Percentiles rank a stretch among this genome's conserved stretches.
These are phyloP conservation scores for Ceratocystis destructans DNA, from an alignment of 2,329 filamentous ascomycete genomes.

Conservation along the genomic window DNA sequence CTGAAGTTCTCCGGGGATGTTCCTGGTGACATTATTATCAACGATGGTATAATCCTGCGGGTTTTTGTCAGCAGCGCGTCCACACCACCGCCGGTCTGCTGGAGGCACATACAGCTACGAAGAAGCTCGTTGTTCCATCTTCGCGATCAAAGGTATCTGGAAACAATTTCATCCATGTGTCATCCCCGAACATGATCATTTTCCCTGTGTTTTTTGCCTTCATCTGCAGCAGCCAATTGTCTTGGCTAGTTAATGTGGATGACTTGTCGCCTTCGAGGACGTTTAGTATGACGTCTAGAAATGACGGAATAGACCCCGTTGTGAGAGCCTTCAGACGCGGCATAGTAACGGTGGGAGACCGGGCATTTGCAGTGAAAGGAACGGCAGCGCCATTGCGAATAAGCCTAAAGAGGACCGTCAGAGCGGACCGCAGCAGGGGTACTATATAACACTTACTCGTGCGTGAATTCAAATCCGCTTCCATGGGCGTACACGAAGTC, in stretches of 20 bases:
- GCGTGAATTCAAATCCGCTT: conserved; percentile 78
- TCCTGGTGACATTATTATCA: conserved; percentile 90
- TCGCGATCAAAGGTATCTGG: conserved; percentile 72
- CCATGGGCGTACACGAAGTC: conserved; percentile 79
- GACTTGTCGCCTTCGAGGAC: conserved; percentile 88
- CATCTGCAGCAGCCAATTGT: conserved; percentile 93
- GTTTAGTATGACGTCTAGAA: conserved; percentile 91
- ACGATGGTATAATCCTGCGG: conserved; percentile 92
- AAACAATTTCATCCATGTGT: conserved; percentile 96
- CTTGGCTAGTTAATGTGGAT: conserved; percentile 74
- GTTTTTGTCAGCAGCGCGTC: background rate
- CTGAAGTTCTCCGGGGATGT: conserved; percentile 62
- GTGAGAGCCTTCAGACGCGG: conserved; percentile 94
- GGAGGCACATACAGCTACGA: conserved; percentile 64
- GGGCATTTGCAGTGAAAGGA: conserved; percentile 88
- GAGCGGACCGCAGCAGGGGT: no score
- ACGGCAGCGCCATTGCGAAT: conserved; percentile 72
- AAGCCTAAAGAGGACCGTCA: conserved; percentile 39
- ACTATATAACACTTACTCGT: conserved; percentile 46
- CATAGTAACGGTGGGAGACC: conserved; percentile 97
- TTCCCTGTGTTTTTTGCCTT: conserved; percentile 58
- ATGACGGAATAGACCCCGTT: conserved; percentile 94
- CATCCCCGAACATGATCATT: conserved; percentile 89
- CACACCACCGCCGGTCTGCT: background rate
- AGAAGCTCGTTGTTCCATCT: conserved; percentile 95